Base-by-base conservation (phyloP, 805 yeast genomes). In the Jamesozyma lodderae region DNA sequence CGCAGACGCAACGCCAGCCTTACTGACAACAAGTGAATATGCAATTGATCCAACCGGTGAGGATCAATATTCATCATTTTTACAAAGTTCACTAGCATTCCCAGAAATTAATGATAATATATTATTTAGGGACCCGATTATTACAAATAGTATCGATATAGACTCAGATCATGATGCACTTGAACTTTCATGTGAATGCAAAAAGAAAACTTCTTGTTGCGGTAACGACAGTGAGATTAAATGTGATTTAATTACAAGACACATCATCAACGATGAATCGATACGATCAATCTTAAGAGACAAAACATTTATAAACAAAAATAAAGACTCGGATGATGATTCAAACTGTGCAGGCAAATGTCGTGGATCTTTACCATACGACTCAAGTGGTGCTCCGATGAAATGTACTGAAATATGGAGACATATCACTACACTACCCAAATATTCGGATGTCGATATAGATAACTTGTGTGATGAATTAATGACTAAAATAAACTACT, bases 391-490 rank as follows among this genome's bases (percentile, higher is more conserved):
- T 10, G 30, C 14, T 3, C 23, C 17, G 8, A 9, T 36, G 26
- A 25, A 26, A 27, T 41, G 44, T 21, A 26, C 38, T 4, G 38
- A 37, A 8, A 21, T 41, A 9, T 38, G 38, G 36, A 24, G 22
- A 25, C 27, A 34, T 16, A 41, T 41, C 15, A 33, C 38, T 2
- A 33, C 42, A 2, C 14, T 32, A 9, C 95, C 96, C 20, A 74
- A 79, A 53, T 87, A 84, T 59, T 76, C 86, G 5, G 94, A 85
- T 37, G 69, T 87, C 36, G 96, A 88, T 57, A 85, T 88, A 45
- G 95, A 87, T 54, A 87, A 92, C 2, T 70, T 88, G 57, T 88
- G 96, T 68, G 55, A 62, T 28, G 96, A 88, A 63, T 69, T 88
- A 57, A 81, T 87, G 58, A 62, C 76, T 29, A 87, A 86, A 68